Evolutionary conservation across 371 early-diverging fungal species (phyloP), one percentile per base, ranked within the genome.

Genomic region (Mortierella sp.): DNA sequence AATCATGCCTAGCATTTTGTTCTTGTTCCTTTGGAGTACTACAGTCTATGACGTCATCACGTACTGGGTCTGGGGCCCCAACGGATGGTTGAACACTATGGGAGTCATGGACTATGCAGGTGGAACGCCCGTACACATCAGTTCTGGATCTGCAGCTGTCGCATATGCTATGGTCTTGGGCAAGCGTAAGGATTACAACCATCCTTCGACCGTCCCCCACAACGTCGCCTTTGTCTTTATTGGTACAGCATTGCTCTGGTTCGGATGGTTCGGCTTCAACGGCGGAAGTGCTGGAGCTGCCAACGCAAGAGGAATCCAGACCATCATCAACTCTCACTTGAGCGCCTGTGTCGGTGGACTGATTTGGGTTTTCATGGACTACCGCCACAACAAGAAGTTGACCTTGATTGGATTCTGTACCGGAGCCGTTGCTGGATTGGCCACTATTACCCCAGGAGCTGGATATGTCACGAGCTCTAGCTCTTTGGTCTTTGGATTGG

Each of bases 391-490:
- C 75, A 74, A 75, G 73, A 92, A 92, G 84, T 85, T 92, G 73
- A 92, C 95, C 6, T 89, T 92, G 63, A 89, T 96, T 28, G 96
- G 95, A 24, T 90, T 94, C 72, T 96, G 96, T 86, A 91, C 93
- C 7, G 96, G 96, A 40, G 95, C 92, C 13, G 93, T 98, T 32
- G 92, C 96, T 19, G 98, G 96, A 9, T 84, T 97, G 28, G 97
- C 96, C 1, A 92, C 94, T 6, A 95, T 97, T 70, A 97, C 98
- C 0, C 98, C 98, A 22, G 96, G 89, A 8, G 88, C 96, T 9
- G 98, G 98, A 8, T 97, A 87, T 74, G 95, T 97, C n/a, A 90
- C 92, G 7, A 93, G 95, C 24, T 91, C 90, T 74, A 89, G 94
- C 55, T 88, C 95, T 13, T 87, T 96, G 21, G 88, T 94, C 15